Percentiles rank a stretch among this genome's conserved stretches.
These are phyloP conservation scores for Populus tremula DNA, from an alignment of 345 rosid genomes.

Conservation along the genomic window DNA sequence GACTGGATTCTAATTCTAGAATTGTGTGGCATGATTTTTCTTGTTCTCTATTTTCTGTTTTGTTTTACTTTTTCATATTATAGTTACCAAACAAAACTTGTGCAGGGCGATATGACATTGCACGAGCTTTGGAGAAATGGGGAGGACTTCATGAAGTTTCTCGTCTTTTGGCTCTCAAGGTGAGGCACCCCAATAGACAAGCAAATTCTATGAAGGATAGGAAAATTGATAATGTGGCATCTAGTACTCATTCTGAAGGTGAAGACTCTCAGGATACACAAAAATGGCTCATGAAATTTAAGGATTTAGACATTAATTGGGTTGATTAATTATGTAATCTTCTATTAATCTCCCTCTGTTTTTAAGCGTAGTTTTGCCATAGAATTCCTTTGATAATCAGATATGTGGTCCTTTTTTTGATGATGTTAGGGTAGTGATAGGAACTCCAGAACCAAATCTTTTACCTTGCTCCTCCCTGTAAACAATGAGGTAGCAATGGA, in stretches of 20 bases:
- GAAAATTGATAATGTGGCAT: slow-evolving; percentile 30
- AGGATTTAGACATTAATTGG: slow-evolving; percentile 80
- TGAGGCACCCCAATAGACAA: slow-evolving; percentile 69
- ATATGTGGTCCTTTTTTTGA: not conserved
- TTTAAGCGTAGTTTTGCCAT: no score
- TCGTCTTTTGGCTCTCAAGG: slow-evolving; percentile 67
- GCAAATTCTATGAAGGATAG: slow-evolving; percentile 40
- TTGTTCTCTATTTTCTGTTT: not conserved
- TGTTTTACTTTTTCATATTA: no score
- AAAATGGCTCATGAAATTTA: slow-evolving; percentile 63
- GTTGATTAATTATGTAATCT: slow-evolving; percentile 37
- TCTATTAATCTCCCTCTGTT: not conserved
- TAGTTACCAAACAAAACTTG: not conserved
- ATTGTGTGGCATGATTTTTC: not conserved
- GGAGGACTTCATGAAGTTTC: slow-evolving; percentile 89
- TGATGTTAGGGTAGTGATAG: not conserved
- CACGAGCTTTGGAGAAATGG: slow-evolving; percentile 95
- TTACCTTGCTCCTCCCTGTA: not conserved
- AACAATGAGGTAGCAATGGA: not conserved
- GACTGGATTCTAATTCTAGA: not conserved
- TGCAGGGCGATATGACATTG: slow-evolving; percentile 90
- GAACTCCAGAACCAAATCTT: not conserved
- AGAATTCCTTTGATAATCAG: not conserved
- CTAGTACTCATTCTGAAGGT: slow-evolving; percentile 23
- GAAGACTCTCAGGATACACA: slow-evolving; percentile 69